Percentiles rank a stretch among this genome's conserved stretches.
These are phyloP conservation scores for Diaporthe amygdali DNA, from an alignment of 2,329 filamentous ascomycete genomes.

Conservation along the genomic window DNA sequence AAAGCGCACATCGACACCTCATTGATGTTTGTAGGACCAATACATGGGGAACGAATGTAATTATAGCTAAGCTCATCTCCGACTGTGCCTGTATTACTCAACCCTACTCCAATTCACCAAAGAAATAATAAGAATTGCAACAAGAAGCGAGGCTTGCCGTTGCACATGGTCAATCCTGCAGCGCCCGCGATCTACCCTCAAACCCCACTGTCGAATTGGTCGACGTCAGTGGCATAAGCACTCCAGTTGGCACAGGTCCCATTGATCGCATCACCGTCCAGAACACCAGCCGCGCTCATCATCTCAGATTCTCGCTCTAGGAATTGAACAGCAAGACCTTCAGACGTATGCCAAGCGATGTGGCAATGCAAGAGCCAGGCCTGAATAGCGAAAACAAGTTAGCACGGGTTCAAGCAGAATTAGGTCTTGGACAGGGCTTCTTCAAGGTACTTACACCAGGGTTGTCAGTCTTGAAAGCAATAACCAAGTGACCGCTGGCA, in stretches of 20 bases:
- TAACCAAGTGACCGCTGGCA: background rate
- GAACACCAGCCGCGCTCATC: background rate
- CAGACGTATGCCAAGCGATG: conserved; percentile 39
- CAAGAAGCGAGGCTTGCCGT: background rate
- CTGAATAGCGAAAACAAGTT: background rate
- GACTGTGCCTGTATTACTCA: background rate
- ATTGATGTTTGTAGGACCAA: background rate
- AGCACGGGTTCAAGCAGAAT: background rate
- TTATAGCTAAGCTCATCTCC: background rate
- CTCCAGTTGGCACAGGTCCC: conserved; percentile 13
- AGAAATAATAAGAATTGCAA: background rate
- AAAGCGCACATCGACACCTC: background rate
- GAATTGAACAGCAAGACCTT: conserved; percentile 42
- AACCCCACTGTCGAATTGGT: background rate
- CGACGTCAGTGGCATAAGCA: background rate
- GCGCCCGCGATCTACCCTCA: background rate
- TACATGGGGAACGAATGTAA: background rate
- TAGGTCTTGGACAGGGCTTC: no score
- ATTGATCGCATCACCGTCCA: background rate
- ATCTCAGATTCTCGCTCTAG: conserved; percentile 32
- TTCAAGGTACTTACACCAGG: background rate
- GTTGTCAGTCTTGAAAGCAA: conserved; percentile 5
- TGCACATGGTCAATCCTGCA: background rate
- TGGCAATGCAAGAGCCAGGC: conserved; percentile 34
- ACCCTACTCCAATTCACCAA: background rate